Conservation (phyloP, 2,329 filamentous ascomycete species). For the Diplodia seriata region DNA sequence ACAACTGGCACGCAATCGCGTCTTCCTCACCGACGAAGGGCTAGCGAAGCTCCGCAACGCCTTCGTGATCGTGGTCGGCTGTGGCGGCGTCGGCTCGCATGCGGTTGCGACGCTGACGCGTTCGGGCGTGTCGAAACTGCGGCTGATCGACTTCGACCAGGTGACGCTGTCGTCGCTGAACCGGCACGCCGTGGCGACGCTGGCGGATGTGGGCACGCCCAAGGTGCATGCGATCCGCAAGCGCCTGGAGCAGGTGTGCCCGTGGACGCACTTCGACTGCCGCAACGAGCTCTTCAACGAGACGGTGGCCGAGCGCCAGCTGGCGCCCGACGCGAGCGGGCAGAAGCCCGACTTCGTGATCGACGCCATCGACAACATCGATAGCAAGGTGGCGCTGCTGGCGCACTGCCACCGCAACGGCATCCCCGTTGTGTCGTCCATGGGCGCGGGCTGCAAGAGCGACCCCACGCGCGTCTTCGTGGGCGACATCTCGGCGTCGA, state of each 20-base stretch:
- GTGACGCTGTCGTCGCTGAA: slow-evolving; percentile 94
- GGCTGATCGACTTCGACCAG: slow-evolving; percentile 96
- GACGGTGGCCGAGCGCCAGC: slow-evolving; percentile 67
- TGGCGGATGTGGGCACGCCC: slow-evolving; percentile 89
- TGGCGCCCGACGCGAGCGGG: slow-evolving; percentile 69
- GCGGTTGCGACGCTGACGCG: slow-evolving; percentile 84
- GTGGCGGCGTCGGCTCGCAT: slow-evolving; percentile 94
- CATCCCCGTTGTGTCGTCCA: slow-evolving; percentile 86
- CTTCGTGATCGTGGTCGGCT: slow-evolving; percentile 89
- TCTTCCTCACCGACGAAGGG: slow-evolving; percentile 85
- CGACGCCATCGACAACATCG: slow-evolving; percentile 98
- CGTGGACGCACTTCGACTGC: slow-evolving; percentile 91
- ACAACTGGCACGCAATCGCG: slow-evolving; percentile 89
- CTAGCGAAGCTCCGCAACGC: slow-evolving; percentile 78
- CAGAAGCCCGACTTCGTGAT: slow-evolving; percentile 84
- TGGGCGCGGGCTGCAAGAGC: slow-evolving; percentile 96
- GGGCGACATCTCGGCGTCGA: slow-evolving; percentile 86
- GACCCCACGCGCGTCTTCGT: slow-evolving; percentile 83
- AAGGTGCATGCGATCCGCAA: slow-evolving; percentile 87
- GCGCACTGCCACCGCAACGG: slow-evolving; percentile 82
- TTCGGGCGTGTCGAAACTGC: slow-evolving; percentile 85
- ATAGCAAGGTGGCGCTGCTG: slow-evolving; percentile 90
- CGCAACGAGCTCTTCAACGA: slow-evolving; percentile 82
- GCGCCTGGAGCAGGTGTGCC: slow-evolving; percentile 82
- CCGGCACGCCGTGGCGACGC: slow-evolving; percentile 91